These are phyloP conservation scores for Trichoderma sp. DNA, from an alignment of 2,329 filamentous ascomycete genomes.

Conservation along the genomic window DNA sequence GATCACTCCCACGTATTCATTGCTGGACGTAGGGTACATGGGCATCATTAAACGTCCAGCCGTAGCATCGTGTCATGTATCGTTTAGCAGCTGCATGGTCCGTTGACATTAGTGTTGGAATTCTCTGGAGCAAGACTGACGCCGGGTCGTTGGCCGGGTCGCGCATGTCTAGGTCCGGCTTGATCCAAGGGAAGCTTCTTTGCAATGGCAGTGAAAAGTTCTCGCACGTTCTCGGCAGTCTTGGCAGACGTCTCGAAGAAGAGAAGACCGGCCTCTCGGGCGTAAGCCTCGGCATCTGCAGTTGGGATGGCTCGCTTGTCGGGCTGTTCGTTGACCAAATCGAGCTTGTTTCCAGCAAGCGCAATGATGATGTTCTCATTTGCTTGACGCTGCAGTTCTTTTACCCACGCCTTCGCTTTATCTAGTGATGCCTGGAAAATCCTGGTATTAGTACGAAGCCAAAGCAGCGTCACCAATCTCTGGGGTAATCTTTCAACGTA, in stretches of 20 bases:
- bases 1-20: constrained; percentile 33
- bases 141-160: constrained; percentile 64
- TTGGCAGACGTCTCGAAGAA: constrained; percentile 99
- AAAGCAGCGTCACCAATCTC: not conserved
- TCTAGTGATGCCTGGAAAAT: constrained; percentile 82
- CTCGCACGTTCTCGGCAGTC: constrained; percentile 92
- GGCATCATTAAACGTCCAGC: constrained; percentile 28
- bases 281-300: constrained; percentile 92
- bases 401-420: constrained; percentile 99
- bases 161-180: constrained; percentile 84
- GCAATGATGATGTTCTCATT: constrained; percentile 99
- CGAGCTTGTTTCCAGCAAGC: constrained; percentile 95
- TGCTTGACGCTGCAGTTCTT: constrained; percentile 96
- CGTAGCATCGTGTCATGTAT: constrained; percentile 14
- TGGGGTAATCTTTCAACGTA: constrained; percentile 53
- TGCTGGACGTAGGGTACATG: constrained; percentile 31
- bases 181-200: constrained; percentile 98
- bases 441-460: constrained; percentile 27
- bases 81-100: constrained; percentile 60
- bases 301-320: constrained; percentile 92
- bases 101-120: constrained; percentile 60
- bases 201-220: constrained; percentile 95
- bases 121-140: constrained; percentile 62
- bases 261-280: constrained; percentile 86
- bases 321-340: constrained; percentile 90